These are phyloP conservation scores for Cercophora scortea DNA, from an alignment of 495 filamentous ascomycete species.

Conservation along the genomic window DNA sequence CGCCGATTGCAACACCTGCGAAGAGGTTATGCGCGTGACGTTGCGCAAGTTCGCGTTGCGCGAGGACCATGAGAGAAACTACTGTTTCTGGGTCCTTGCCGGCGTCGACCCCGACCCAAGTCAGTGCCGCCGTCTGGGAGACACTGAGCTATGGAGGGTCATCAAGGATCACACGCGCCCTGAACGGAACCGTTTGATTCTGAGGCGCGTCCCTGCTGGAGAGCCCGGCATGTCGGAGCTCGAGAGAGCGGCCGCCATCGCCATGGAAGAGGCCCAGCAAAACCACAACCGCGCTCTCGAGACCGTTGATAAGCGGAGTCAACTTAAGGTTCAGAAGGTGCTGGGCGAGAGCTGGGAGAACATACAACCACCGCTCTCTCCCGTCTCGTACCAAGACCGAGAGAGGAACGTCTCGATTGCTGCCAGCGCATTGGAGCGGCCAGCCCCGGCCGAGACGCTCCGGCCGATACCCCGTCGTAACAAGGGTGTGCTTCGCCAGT, in stretches of 20 bases:
- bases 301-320: constrained; percentile 55
- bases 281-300: constrained; percentile 59
- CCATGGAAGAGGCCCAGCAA: constrained; percentile 69
- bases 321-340: constrained; percentile 72
- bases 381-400: constrained; percentile 57
- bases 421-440: constrained; percentile 49
- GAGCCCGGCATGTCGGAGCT: constrained; percentile 78
- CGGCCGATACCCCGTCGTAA: constrained; percentile 44
- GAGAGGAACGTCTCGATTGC: constrained; percentile 58
- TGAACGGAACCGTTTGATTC: constrained; percentile 83
- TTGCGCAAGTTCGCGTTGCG: constrained; percentile 72
- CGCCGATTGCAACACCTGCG: constrained; percentile 77
- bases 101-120: constrained; percentile 73
- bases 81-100: constrained; percentile 76
- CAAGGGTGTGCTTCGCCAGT: constrained; percentile 53
- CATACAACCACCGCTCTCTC: constrained; percentile 71
- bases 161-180: constrained; percentile 64
- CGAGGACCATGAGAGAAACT: constrained; percentile 69
- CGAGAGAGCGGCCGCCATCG: constrained; percentile 72
- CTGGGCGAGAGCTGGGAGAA: constrained; percentile 79
- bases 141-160: constrained; percentile 80
- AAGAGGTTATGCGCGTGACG: constrained; percentile 81
- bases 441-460: constrained; percentile 40
- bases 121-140: constrained; percentile 68
- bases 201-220: constrained; percentile 79